Evolutionary conservation across 495 filamentous ascomycete species (phyloP), one percentile per base, ranked within the genome.

Genomic region (Pyronema domesticum): DNA sequence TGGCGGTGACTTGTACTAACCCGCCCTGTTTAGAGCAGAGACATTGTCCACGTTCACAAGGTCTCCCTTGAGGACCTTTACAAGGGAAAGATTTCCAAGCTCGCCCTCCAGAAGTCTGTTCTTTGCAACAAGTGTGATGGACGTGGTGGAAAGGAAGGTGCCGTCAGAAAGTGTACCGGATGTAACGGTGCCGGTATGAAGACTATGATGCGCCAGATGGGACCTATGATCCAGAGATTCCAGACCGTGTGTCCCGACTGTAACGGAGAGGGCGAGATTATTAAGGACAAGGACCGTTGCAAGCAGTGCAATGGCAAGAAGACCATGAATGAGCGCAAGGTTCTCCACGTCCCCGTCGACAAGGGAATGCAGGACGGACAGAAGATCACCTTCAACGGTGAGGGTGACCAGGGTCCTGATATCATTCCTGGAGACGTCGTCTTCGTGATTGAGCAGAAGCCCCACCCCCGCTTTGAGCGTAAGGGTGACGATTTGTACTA

Each of bases 121-220:
- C 89, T 99, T 72, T 99, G 91, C 73, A 71, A 85, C 37, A 86
- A 85, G 68, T 99, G 91, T 69, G 86, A 94, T 53, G 91, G 91
- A 45, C 86, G 89, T 58, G 91, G 91, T 66, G 93, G 93, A 40
- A 96, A 96, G 73, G 91, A 99, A 54, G 91, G 91, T 56, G 85
- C 93, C 13, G 89, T 96, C 61, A 86, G 85, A 72, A 83, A 82
- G 58, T 99, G 91, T 73, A 65, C 78, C 33, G 82, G 83, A 57
- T 99, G 91, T 69, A 86, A 93, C 57, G 91, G 91, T 62, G 76
- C 80, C 57, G 93, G 91, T 70, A 93, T 94, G 85, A 96, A 96
- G 81, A 95, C 84, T 17, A 96, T 99, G 89, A 95, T 96, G 91
- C 85, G 91, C 63, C 93, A 96, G 75, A 96, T 96, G 89, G 91